A percentile compares a stretch with the other conserved stretches of the same genome.
These are phyloP conservation scores for Boletus edulis DNA, from an alignment of 768 basidiomycete species.

Conservation along the genomic window DNA sequence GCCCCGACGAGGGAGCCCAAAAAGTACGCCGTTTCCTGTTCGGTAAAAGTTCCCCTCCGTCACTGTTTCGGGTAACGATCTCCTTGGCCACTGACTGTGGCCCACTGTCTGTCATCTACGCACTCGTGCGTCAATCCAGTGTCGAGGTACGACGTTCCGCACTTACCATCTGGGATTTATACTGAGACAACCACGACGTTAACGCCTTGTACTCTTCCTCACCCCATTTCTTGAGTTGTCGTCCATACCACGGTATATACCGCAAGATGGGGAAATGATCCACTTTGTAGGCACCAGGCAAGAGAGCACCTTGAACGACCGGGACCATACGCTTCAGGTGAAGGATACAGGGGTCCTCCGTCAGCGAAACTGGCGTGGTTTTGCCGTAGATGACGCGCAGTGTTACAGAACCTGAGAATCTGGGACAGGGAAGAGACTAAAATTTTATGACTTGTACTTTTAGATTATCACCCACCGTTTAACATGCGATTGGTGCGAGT, in stretches of 20 bases:
- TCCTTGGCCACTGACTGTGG: constrained; percentile 48
- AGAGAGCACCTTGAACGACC: constrained; percentile 30
- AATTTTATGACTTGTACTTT: no score
- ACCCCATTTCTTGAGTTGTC: constrained; percentile 53
- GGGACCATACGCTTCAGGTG: constrained; percentile 29
- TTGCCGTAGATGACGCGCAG: constrained; percentile 30
- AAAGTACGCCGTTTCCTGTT: constrained; percentile 55
- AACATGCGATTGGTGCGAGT: constrained; percentile 20
- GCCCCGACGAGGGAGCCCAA: constrained; percentile 63
- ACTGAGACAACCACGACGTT: constrained; percentile 43
- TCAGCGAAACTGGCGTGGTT: constrained; percentile 13
- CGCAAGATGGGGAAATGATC: constrained; percentile 35
- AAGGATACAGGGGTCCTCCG: constrained; percentile 20
- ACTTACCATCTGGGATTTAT: constrained; percentile 43
- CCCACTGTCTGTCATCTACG: constrained; percentile 9
- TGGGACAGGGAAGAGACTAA: not conserved
- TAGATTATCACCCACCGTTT: constrained; percentile 35
- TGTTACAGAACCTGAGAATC: constrained; percentile 27
- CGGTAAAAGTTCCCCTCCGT: constrained; percentile 48
- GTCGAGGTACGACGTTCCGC: no score
- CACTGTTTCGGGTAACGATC: constrained; percentile 46
- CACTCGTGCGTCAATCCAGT: not conserved
- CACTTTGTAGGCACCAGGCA: constrained; percentile 33
- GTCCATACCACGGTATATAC: constrained; percentile 62
- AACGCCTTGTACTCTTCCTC: constrained; percentile 50